phyloP scores from a whole-genome alignment of 2,329 filamentous ascomycete species.

The Westerdykella ornata region DNA sequence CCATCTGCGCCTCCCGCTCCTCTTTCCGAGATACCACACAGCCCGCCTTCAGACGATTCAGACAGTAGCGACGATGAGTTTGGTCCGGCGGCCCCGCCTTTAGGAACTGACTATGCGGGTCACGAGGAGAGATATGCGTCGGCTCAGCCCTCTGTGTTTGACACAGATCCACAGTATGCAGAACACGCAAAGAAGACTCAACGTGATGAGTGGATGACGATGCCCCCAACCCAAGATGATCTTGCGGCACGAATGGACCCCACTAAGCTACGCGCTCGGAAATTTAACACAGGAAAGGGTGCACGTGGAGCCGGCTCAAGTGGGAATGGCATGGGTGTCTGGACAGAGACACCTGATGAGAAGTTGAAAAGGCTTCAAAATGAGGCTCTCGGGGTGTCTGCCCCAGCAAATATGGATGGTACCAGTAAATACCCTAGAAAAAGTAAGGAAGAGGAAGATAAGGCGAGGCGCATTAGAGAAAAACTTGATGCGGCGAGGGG shows the following conservation, averaged over 20 bases:
- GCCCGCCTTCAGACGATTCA: constrained; percentile 32
- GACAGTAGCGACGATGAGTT: constrained; percentile 39
- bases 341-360: constrained; percentile 88
- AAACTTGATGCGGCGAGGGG: constrained; percentile 45
- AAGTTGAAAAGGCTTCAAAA: constrained; percentile 75
- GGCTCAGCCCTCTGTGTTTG: constrained; percentile 25
- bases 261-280: constrained; percentile 72
- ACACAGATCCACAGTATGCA: constrained; percentile 25
- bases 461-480: constrained; percentile 48
- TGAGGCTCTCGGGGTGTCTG: constrained; percentile 68
- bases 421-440: constrained; percentile 20
- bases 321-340: constrained; percentile 56
- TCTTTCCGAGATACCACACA: constrained; percentile 42
- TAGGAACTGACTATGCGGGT: constrained; percentile 11
- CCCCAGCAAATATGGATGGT: constrained; percentile 30
- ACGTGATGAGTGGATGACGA: constrained; percentile 63
- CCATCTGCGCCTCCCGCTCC: constrained; percentile 49
- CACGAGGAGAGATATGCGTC: constrained; percentile 10
- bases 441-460: constrained; percentile 41
- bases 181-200: constrained; percentile 45
- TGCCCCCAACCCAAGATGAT: constrained; percentile 46
- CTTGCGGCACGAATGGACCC: constrained; percentile 63
- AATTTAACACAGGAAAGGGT: constrained; percentile 68
- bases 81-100: constrained; percentile 41
- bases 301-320: constrained; percentile 41